phyloP scores from a whole-genome alignment of 208 protist genomes.

The Acanthamoeba culbertsoni region DNA sequence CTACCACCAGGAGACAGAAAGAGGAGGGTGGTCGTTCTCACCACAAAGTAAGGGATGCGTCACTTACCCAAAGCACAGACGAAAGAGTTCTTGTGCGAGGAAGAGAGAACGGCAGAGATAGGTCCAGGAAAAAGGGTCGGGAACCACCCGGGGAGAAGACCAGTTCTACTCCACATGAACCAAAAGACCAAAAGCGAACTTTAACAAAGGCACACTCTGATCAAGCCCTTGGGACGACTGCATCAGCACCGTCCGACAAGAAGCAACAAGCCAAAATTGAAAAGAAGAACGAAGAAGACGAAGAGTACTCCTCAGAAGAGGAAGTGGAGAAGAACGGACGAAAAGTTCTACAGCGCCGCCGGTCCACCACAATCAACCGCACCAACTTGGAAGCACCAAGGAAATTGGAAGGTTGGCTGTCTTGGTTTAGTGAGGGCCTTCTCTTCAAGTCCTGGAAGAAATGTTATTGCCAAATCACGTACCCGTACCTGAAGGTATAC shows the following conservation, averaged over 20 bases:
- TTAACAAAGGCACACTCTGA: background rate
- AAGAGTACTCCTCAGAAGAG: slow-evolving; percentile 32
- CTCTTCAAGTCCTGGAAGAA: slow-evolving; percentile 40
- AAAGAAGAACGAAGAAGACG: background rate
- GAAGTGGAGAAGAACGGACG: background rate
- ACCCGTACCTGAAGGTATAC: slow-evolving; percentile 26
- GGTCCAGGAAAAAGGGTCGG: too few species aligned
- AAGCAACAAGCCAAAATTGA: background rate
- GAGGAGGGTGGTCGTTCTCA: too few species aligned
- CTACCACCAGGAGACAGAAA: too few species aligned
- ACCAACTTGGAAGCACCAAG: background rate
- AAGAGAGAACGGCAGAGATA: too few species aligned
- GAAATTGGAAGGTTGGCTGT: background rate
- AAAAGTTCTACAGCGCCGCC: background rate
- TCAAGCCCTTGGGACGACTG: background rate
- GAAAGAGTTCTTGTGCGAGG: too few species aligned
- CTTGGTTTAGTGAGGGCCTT: background rate
- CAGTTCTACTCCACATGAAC: too few species aligned
- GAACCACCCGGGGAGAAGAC: too few species aligned
- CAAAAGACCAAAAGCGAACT: too few species aligned
- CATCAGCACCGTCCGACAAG: too few species aligned
- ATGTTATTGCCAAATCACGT: background rate
- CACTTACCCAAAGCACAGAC: too few species aligned
- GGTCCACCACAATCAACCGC: background rate
- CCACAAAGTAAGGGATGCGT: too few species aligned